Evolutionary conservation across 345 rosid species (phyloP), one percentile per base, ranked within the genome.

Genomic region (Melaleuca alternifolia): DNA sequence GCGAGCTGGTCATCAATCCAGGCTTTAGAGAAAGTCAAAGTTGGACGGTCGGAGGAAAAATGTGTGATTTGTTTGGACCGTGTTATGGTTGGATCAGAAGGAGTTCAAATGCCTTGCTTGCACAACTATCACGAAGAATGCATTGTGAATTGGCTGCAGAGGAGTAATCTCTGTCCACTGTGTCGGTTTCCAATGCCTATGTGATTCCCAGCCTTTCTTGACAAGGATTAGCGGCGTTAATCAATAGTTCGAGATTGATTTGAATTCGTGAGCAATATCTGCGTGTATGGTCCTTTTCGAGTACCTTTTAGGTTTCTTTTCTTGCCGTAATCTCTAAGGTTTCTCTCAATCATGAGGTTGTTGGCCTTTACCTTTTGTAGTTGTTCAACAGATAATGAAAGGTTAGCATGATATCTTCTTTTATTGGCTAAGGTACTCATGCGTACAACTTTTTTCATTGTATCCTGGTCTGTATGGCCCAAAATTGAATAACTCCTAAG

Each of bases 61-160:
- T 93, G 93, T 46, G 92, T 87, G n/a, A 90, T 91, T 12, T 93
- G 94, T 87, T 85, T 91, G 90, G 92, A 93, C 37, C 92, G 89
- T 30, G 56, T 93, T 2, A 7, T 41, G 50, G 54, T 77, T 10
- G 90, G 92, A 5, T 65, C 83, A 12, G 65, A 87, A 71, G 92
- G 89, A 10, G 24, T 86, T 3, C 57, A 87, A n/a, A 85, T 88
- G 89, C 92, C 93, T 16, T 91, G 93, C 81, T 82, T 48, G 51
- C 94, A 93, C 85, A 52, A 83, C 6, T 93, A 89, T 51, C 94
- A 93, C 62, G 87, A 54, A 83, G 75, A 76, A 24, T 93, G 93
- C 87, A 89, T 93, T 41, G 71, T 57, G 23, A 86, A 44, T 62
- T 93, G 94, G 94, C 86, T 93, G 30, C 28, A 86, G 83, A 84